phyloP scores from a whole-genome alignment of 2,329 filamentous ascomycete genomes.

The Aureobasidium sp. region DNA sequence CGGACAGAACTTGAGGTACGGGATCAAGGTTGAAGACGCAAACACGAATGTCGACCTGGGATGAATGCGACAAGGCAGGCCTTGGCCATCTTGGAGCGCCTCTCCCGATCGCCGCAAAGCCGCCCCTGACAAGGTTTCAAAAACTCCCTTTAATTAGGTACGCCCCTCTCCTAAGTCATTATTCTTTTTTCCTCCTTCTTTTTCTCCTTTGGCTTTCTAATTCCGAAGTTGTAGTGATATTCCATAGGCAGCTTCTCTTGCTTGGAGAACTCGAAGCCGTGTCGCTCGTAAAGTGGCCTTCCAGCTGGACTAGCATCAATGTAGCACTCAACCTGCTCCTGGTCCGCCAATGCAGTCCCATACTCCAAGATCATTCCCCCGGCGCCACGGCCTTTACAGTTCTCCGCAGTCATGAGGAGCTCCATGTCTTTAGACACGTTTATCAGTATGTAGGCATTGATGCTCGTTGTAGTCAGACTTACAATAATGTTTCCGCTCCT shows the following conservation, averaged over 20 bases:
- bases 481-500: not conserved
- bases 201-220: not conserved
- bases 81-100: not conserved
- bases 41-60: not conserved
- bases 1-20: not conserved
- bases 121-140: not conserved
- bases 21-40: not conserved
- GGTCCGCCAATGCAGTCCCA: not conserved
- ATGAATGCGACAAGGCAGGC: not conserved
- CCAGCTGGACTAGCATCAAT: not conserved
- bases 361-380: not conserved
- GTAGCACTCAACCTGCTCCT: not conserved
- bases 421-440: not conserved
- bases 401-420: not conserved
- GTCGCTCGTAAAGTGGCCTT: not conserved
- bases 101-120: not conserved
- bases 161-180: not conserved
- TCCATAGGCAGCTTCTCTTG: not conserved
- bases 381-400: not conserved
- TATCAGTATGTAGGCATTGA: not conserved
- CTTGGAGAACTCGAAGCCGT: not conserved
- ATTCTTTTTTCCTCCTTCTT: not conserved
- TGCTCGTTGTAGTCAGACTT: not conserved
- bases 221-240: not conserved
- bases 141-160: constrained; percentile 3